Evolutionary conservation across 2,329 filamentous ascomycete species (phyloP), one percentile per base, ranked within the genome.

Genomic region (Rhinocladiella mackenziei): DNA sequence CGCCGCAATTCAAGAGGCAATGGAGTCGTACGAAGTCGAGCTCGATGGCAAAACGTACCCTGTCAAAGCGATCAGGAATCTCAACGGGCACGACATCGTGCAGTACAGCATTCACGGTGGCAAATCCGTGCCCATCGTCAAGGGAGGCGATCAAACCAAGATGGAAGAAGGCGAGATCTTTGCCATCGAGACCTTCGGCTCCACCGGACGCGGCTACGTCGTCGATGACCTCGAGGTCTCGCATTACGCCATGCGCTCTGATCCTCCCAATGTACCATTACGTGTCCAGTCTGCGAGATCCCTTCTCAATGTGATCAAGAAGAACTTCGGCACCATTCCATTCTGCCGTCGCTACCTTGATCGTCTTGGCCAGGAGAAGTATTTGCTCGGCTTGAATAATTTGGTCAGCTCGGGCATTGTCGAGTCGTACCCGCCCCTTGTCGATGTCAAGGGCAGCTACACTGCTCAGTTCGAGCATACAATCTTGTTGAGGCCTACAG

Each of bases 91-190:
- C 71, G 91, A 86, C 56, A 96, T 96, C 60, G 75, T 86, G 44
- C 89, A 81, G 50, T 92, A 89, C 72, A 82, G 81, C 64, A 96
- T 96, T 58, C 89, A 96, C 69, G 89, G 89, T 45, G 85, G 81
- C 58, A 96, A 96, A 75, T 89, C 86, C 55, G 87, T 96, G 39
- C 91, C 89, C 0, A 95, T 96, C 59, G 88, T 96, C 53, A 94
- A 94, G 73, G 83, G 81, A 51, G 78, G 79, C 51, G 87, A 94
- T 60, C 81, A 83, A 64, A 94, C 88, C 39, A 95, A 94, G 76
- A 97, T 97, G 91, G 89, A 96, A 70, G 91, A 96, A 68, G 89
- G 89, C 30, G 89, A 97, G 62, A 83, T 89, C 13, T 97, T 94
- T 65, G 89, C 89, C 54, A 94, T 96, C 58, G 89, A 96, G 72